Conservation (phyloP, 371 early-diverging fungal genomes). For the Hamiltosporidium tvaerminnensis region DNA sequence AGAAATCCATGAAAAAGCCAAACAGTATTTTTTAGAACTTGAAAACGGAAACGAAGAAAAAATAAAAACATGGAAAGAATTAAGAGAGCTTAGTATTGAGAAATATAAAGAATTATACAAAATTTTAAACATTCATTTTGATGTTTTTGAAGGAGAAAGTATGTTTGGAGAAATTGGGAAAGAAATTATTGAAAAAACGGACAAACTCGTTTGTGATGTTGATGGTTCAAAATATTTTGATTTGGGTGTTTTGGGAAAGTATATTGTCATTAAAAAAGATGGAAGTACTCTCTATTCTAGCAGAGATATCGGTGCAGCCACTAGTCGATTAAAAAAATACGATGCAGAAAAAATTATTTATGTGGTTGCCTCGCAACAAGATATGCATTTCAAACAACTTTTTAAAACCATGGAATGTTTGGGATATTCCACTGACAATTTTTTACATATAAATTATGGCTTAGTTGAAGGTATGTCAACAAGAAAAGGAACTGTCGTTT, state of each 20-base stretch:
- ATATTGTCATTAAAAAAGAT: constrained; percentile 73
- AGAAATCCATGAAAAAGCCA: constrained; percentile 66
- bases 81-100: constrained; percentile 75
- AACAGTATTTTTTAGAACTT: constrained; percentile 83
- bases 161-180: constrained; percentile 66
- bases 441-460: constrained; percentile 85
- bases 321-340: constrained; percentile 70
- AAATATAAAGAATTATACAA: constrained; percentile 79
- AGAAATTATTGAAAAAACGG: constrained; percentile 60
- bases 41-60: constrained; percentile 78
- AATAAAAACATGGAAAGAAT: constrained; percentile 68
- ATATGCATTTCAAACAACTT: constrained; percentile 79
- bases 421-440: constrained; percentile 60
- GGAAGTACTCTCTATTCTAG: constrained; percentile 88
- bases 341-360: constrained; percentile 82
- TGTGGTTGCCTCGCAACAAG: constrained; percentile 81
- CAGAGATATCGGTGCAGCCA: constrained; percentile 89
- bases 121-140: constrained; percentile 77
- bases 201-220: constrained; percentile 10
- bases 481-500: constrained; percentile 85
- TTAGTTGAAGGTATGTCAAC: constrained; percentile 84
- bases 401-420: constrained; percentile 72
- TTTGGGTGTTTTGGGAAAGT: constrained; percentile 35
- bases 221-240: constrained; percentile 50
- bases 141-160: constrained; percentile 93